These are phyloP conservation scores for Diaporthe sp. DNA, from an alignment of 2,329 filamentous ascomycete genomes.

Conservation along the genomic window DNA sequence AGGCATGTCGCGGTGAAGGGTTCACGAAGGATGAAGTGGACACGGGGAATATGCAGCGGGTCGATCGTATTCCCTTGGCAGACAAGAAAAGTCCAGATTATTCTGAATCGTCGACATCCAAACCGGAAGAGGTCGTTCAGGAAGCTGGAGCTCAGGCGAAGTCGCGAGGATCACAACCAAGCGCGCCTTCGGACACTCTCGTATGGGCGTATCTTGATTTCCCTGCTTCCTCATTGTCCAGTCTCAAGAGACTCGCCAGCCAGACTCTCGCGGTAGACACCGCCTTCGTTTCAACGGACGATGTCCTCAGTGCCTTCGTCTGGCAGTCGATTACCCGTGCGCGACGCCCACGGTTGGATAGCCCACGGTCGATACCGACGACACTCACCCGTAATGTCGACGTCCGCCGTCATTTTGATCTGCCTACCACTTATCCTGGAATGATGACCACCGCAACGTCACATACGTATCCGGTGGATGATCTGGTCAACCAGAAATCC, in stretches of 20 bases:
- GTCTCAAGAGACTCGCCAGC: conserved; percentile 56
- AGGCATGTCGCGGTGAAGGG: conserved; percentile 58
- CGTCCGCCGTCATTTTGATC: conserved; percentile 55
- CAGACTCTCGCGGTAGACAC: conserved; percentile 40
- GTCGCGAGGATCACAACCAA: conserved; percentile 30
- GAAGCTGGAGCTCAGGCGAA: conserved; percentile 39
- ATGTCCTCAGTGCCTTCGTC: conserved; percentile 63
- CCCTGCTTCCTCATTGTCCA: conserved; percentile 48
- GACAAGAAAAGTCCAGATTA: conserved; percentile 41
- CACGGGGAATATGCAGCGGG: conserved; percentile 56
- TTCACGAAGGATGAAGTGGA: conserved; percentile 60
- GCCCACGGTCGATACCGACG: conserved; percentile 38
- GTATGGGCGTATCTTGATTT: conserved; percentile 62
- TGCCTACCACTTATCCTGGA: conserved; percentile 61
- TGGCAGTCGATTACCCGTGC: conserved; percentile 60
- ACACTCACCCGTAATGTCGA: conserved; percentile 63
- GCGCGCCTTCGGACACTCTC: neutral
- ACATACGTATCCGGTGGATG: conserved; percentile 47
- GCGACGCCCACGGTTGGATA: conserved; percentile 51
- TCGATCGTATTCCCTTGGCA: conserved; percentile 4
- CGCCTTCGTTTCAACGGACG: conserved; percentile 65
- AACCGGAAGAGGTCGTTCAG: neutral
- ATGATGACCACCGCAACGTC: conserved; percentile 61
- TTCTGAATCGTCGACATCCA: neutral
- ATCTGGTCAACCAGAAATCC: conserved; percentile 46